Evolutionary conservation across 176 grass and related monocot species (phyloP), one percentile per base, ranked within the genome.

Genomic region (Puya raimondii): DNA sequence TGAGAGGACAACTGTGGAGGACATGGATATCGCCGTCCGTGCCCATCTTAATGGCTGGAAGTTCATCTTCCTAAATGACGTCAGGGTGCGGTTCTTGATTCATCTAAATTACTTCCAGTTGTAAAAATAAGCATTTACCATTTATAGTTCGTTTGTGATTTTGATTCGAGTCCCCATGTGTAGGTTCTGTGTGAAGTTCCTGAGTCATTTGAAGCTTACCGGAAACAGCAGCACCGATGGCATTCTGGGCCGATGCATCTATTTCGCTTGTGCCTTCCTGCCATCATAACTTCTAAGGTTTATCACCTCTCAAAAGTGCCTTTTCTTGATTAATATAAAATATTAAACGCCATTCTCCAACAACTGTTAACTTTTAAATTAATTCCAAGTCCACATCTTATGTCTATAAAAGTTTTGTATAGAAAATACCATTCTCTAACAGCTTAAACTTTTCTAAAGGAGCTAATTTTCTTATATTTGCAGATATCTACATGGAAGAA

Each of bases 181-280:
- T 65, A 99, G 94, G 89, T 88, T 3, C 87, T 88, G 0, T 99
- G 94, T 3, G 94, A 99, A 73, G 70, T 99, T 23, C 94, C 94
- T 10, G 94, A 99, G 66, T 99, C 94, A 4, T 99, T 85, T 14
- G 63, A 93, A 78, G 83, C 94, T 50, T 99, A 91, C 82, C 72
- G 82, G 80, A 99, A 99, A 73, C 94, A 99, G 80, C 94, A 99
- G 72, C 94, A 99, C 70, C 82, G 94, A 78, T 99, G 94, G 94
- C 94, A 99, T 72, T 99, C 94, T 67, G 94, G 94, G 59, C 94
- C 94, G 25, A 99, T 99, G 94, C 94, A 93, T 64, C 87, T 99
- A 68, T 99, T 99, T 75, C 87, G 87, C 2, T 75, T 99, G 23
- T 99, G 94, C 78, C 79, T 99, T 68, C 95, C 95, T 10, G 87